Conservation (phyloP, 108 stramenopile genomes). For the Conticribra guillardii region DNA sequence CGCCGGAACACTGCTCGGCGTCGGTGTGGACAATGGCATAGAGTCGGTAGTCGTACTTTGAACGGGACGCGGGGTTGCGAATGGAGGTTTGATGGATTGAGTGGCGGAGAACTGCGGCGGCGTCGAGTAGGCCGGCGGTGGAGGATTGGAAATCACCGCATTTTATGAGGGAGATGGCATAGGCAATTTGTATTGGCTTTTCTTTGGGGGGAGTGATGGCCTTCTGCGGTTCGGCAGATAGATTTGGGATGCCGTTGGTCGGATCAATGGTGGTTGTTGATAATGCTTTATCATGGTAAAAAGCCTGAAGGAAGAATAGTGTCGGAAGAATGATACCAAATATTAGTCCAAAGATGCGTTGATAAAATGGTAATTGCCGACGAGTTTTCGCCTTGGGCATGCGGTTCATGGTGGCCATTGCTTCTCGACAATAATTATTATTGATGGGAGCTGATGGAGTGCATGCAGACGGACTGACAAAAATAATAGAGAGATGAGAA, state of each 20-base stretch:
- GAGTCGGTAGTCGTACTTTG: constrained; percentile 65
- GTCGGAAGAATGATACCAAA: neutral
- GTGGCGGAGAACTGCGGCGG: constrained; percentile 25
- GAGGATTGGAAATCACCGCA: constrained; percentile 46
- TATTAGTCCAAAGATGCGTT: neutral
- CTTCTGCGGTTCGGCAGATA: neutral
- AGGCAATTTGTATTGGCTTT: constrained; percentile 36
- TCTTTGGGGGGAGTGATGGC: neutral
- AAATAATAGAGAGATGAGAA: too few species aligned
- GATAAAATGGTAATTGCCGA: neutral
- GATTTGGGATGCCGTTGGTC: neutral
- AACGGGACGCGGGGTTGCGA: constrained; percentile 35
- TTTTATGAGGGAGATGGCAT: constrained; percentile 59
- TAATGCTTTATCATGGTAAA: neutral
- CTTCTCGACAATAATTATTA: too few species aligned
- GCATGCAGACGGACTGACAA: too few species aligned
- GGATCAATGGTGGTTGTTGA: neutral
- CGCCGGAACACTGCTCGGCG: constrained; percentile 40
- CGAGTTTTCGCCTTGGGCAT: too few species aligned
- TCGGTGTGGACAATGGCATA: constrained; percentile 70
- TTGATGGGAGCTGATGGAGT: too few species aligned
- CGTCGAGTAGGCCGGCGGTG: constrained; percentile 52
- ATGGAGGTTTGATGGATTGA: constrained; percentile 36
- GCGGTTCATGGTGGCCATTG: too few species aligned
- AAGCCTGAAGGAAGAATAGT: neutral